Evolutionary conservation across 1,284 basidiomycete genomes (phyloP).

Genomic region (Sparassis latifolia): DNA sequence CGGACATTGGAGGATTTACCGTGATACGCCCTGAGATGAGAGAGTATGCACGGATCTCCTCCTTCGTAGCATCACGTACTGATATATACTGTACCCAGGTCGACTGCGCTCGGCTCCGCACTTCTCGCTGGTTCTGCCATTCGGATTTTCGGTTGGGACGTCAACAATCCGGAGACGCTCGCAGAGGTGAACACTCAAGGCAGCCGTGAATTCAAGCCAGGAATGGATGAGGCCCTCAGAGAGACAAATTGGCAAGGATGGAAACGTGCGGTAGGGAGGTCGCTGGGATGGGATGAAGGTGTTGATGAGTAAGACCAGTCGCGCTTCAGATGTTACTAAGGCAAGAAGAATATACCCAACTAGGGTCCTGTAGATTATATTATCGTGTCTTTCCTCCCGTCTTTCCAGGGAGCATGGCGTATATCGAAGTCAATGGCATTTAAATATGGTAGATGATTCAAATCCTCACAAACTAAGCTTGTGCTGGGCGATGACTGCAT

Average conservation of each 20-base stretch:
- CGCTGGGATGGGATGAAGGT: constrained; percentile 72
- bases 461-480: too few relatives aligned
- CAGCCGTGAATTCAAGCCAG: constrained; percentile 65
- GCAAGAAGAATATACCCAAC: too few relatives aligned
- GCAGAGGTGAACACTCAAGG: constrained; percentile 85
- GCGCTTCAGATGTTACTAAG: too few relatives aligned
- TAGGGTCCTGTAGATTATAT: too few relatives aligned
- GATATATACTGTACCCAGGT: constrained; percentile 38
- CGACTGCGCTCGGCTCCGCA: constrained; percentile 95
- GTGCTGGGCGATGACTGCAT: too few relatives aligned
- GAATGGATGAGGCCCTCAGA: constrained; percentile 47
- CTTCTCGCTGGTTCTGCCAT: constrained; percentile 91
- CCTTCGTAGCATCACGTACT: constrained; percentile 4
- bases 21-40: constrained; percentile 94
- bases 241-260: constrained; percentile 68
- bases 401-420: too few relatives aligned
- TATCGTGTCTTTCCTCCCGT: too few relatives aligned
- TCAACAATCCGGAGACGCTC: constrained; percentile 83
- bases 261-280: constrained; percentile 81
- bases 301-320: constrained; percentile 28
- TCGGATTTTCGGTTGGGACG: constrained; percentile 90
- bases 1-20: constrained; percentile 88
- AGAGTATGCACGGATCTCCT: constrained; percentile 55
- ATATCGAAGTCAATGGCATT: too few relatives aligned
- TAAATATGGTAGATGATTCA: too few relatives aligned